phyloP scores from a whole-genome alignment of 1,139 yeast genomes.

The Geotrichum aggregatum region DNA sequence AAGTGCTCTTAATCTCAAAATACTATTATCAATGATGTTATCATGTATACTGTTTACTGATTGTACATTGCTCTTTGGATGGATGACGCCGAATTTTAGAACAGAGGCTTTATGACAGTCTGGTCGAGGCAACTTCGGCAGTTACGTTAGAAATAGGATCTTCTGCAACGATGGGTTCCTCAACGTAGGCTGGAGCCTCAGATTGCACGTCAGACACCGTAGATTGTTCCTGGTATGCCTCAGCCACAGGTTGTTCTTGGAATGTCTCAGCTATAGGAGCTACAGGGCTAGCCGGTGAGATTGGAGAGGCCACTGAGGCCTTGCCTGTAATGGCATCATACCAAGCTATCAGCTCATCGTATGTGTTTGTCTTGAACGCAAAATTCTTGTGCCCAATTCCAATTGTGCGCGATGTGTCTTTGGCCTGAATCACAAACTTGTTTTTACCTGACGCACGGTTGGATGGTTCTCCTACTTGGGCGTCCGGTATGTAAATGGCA shows the following conservation, averaged over 20 bases:
- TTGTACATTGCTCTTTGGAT: too few species aligned
- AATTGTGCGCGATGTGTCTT: constrained; percentile 40
- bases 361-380: constrained; percentile 44
- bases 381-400: constrained; percentile 39
- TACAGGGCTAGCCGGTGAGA: constrained; percentile 1
- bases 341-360: constrained; percentile 47
- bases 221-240: background rate
- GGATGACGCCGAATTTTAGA: too few species aligned
- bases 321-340: constrained; percentile 37
- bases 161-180: background rate
- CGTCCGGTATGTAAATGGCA: constrained; percentile 47
- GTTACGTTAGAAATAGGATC: background rate
- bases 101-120: background rate
- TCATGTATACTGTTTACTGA: too few species aligned
- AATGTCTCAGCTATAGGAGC: constrained; percentile 17
- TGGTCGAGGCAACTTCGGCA: background rate
- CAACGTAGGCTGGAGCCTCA: background rate
- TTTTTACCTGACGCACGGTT: constrained; percentile 39
- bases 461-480: constrained; percentile 41
- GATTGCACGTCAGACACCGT: too few species aligned
- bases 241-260: constrained; percentile 2
- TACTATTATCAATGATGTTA: too few species aligned
- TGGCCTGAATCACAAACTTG: constrained; percentile 45
- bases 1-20: too few species aligned
- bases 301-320: background rate